Evolutionary conservation across 116 monocot genomes (phyloP), one percentile per base, ranked within the genome.

Genomic region (Papilionanthe hybrid): DNA sequence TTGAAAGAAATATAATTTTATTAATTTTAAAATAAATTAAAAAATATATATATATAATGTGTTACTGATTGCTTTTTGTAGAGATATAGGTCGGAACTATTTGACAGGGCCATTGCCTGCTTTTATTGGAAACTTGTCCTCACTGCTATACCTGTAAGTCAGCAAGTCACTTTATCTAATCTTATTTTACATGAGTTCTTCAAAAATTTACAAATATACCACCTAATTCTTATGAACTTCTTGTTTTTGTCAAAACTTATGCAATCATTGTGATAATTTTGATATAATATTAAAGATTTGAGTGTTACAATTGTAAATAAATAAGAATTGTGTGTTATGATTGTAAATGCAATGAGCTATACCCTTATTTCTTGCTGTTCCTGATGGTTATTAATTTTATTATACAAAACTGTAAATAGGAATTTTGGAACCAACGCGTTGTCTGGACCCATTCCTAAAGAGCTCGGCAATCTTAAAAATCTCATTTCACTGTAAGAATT

Each of bases 71-170:
- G 32, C 20, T 29, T 75, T 72, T 49, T 25, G 49, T 50, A 98
- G 98, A 82, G 60, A 98, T 4, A 58, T 98, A 8, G 44, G 13
- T 32, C 82, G 90, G 72, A 97, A 94, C 78, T 94, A 87, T 75
- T 72, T 97, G 75, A 91, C 88, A 8, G 97, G 97, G 65, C 85
- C 89, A 5, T 43, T 97, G 53, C 97, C 97, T 75, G 79, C 84
- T 55, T 97, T 94, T 78, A 84, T 97, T 20, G 97, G 94, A 82
- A 91, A 85, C 47, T 78, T 93, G 32, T 85, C 83, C 8, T 32
- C 20, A 32, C 65, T 93, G 84, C 78, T 87, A 57, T 85, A 80
- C 79, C 42, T 93, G 93, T 93, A 84, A 86, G 83, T 68, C 42
- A 20, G 15, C 15, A 15, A 4, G 18, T 29, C 13, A 32, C 2